Conservation (phyloP, 441 rosid genomes). For the Adansonia madagascariensis region DNA sequence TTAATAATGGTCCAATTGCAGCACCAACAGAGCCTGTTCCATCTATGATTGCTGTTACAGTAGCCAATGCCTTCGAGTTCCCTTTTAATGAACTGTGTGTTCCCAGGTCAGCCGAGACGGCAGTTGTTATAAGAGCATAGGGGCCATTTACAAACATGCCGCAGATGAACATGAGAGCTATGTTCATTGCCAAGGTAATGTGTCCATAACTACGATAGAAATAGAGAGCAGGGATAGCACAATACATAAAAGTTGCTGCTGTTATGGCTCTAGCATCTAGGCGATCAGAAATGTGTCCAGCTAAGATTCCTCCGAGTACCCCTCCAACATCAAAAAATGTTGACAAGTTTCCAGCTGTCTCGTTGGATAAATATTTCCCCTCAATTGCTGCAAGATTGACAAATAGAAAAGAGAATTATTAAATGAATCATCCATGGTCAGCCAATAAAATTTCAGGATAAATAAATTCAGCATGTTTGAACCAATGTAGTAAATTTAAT, state of each 20-base stretch:
- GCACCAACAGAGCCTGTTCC: slow-evolving; percentile 98
- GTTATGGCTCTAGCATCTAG: slow-evolving; percentile 85
- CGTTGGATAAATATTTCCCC: slow-evolving; percentile 76
- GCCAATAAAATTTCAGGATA: background rate
- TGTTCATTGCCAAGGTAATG: slow-evolving; percentile 62
- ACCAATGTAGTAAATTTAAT: background rate
- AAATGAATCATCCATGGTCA: background rate
- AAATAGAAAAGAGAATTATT: slow-evolving; percentile 18
- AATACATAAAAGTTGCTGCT: slow-evolving; percentile 89
- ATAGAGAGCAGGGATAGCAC: slow-evolving; percentile 86
- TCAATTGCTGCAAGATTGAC: slow-evolving; percentile 67
- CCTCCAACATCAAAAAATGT: slow-evolving; percentile 94
- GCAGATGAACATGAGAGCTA: slow-evolving; percentile 70
- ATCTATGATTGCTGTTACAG: slow-evolving; percentile 92
- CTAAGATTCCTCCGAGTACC: slow-evolving; percentile 88
- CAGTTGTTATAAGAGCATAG: slow-evolving; percentile 91
- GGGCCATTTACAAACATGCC: slow-evolving; percentile 96
- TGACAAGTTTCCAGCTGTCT: slow-evolving; percentile 81
- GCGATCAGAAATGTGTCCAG: slow-evolving; percentile 86
- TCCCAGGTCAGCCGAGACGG: slow-evolving; percentile 93
- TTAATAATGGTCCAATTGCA: slow-evolving; percentile 84
- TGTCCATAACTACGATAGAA: slow-evolving; percentile 83
- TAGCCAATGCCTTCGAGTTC: slow-evolving; percentile 87
- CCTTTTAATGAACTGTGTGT: slow-evolving; percentile 87
- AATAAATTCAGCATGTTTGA: background rate